Evolutionary conservation across 1,284 basidiomycete species (phyloP), one percentile per base, ranked within the genome.

Genomic region (Polyporus tsugae): DNA sequence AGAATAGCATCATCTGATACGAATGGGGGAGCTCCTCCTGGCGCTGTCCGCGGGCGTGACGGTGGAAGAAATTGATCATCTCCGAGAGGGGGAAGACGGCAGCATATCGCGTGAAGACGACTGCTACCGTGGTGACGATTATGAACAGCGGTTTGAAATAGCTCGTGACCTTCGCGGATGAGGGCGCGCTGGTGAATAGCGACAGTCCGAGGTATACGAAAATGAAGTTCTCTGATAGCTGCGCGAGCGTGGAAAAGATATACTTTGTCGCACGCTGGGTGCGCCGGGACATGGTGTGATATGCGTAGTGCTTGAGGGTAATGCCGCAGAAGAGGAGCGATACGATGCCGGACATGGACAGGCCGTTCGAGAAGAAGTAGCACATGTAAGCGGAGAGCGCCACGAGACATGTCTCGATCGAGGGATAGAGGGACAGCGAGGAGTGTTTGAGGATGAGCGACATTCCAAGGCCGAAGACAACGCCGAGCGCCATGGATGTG

Each of bases 1-100:
- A 99, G 82, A 99, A 99, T 25, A 99, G 83, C 97, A 98, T 96
- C 95, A 97, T 96, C 76, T 97, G 96, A 75, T 98, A 97, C 19
- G 95, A 96, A 79, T 98, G 96, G 0, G 96, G 96, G 4, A 98
- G 83, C 75, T 97, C 96, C 73, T 97, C 95, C 38, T 86, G 82
- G 42, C 95, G 87, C 75, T 96, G 94, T 1, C 95, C 95, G 1
- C 96, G 89, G 2, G 91, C 92, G 72, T 93, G 90, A 64, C 84
- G 85, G 66, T 94, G 91, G 85, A 95, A 95, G 73, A 97, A 86
- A 82, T 99, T 99, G 89, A 99, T 96, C 25, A 89, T 87, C 76
- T 96, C 94, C 4, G 96, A 96, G n/a, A 99, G 88, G 0, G 98
- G 97, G 85, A 99, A 99, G 15, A 99, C 97, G 25, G 97, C 95